A percentile compares a stretch with the other conserved stretches of the same genome.
Conservation (phyloP, 2,329 filamentous ascomycete genomes). For the Fusarium sp. region DNA sequence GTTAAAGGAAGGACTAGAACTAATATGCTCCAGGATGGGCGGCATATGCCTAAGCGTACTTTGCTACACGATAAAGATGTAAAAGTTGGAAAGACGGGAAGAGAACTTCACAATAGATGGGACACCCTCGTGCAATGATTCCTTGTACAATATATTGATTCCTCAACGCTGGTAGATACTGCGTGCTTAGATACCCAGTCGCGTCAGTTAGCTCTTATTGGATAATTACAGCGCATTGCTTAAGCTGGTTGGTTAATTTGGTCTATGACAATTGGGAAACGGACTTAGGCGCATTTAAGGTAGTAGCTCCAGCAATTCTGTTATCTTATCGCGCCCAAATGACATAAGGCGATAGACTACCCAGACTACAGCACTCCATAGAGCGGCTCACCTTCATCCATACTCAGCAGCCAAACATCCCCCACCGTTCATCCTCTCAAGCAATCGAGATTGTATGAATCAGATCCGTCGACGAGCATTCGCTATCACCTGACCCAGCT, state of each 20-base stretch:
- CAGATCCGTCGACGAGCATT: neutral
- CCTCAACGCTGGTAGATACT: neutral
- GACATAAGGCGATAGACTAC: too few species aligned
- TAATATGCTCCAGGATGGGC: slow-evolving; percentile 60
- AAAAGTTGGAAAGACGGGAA: neutral
- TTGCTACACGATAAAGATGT: neutral
- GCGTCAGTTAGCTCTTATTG: neutral
- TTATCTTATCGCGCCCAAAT: too few species aligned
- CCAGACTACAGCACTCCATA: too few species aligned
- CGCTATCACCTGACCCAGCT: neutral
- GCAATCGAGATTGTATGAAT: neutral
- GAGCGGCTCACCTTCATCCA: neutral
- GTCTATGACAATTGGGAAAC: slow-evolving; percentile 22
- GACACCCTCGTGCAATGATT: neutral
- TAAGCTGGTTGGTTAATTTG: slow-evolving; percentile 9
- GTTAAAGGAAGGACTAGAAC: slow-evolving; percentile 9
- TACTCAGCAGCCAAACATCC: slow-evolving; percentile 1
- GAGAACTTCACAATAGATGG: neutral
- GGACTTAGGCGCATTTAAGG: neutral
- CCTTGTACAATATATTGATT: neutral
- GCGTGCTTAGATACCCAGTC: neutral
- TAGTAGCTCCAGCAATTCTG: too few species aligned
- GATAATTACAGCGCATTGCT: neutral
- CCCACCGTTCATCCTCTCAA: neutral
- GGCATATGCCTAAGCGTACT: slow-evolving; percentile 58